phyloP scores from a whole-genome alignment of 495 filamentous ascomycete species.

The Pseudoneurospora amorphoporcata region DNA sequence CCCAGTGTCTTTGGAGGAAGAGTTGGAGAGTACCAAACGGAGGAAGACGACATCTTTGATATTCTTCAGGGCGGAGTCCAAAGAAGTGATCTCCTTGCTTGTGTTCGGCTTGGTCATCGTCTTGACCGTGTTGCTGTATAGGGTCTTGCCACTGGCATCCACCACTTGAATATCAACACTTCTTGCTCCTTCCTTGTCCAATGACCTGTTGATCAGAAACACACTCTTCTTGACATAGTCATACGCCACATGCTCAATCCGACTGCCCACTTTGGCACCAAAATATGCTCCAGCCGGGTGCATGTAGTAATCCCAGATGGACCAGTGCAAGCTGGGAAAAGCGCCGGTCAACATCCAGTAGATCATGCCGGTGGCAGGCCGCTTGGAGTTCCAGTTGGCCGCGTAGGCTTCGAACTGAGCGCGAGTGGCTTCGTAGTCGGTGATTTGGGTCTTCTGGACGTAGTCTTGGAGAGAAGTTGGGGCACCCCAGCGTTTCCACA shows the following conservation, averaged over 20 bases:
- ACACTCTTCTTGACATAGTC: constrained; percentile 37
- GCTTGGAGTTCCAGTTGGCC: constrained; percentile 37
- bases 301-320: constrained; percentile 55
- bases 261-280: constrained; percentile 43
- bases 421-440: constrained; percentile 54
- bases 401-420: constrained; percentile 50
- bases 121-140: constrained; percentile 21
- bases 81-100: constrained; percentile 21
- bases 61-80: constrained; percentile 22
- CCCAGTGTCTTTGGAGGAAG: constrained; percentile 2
- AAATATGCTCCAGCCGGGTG: constrained; percentile 49
- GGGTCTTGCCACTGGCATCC: constrained; percentile 31
- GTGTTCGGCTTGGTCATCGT: constrained; percentile 27
- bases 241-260: constrained; percentile 48
- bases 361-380: constrained; percentile 49
- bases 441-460: constrained; percentile 35
- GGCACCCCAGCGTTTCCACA: constrained; percentile 43
- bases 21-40: constrained; percentile 34
- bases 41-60: constrained; percentile 43
- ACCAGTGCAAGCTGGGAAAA: constrained; percentile 58
- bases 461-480: constrained; percentile 46
- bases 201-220: constrained; percentile 47
- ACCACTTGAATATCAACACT: constrained; percentile 38
- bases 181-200: constrained; percentile 32
- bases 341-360: constrained; percentile 65